Evolutionary conservation across 2,329 filamentous ascomycete species (phyloP), one percentile per base, ranked within the genome.

Genomic region (Polytolypa hystricis): DNA sequence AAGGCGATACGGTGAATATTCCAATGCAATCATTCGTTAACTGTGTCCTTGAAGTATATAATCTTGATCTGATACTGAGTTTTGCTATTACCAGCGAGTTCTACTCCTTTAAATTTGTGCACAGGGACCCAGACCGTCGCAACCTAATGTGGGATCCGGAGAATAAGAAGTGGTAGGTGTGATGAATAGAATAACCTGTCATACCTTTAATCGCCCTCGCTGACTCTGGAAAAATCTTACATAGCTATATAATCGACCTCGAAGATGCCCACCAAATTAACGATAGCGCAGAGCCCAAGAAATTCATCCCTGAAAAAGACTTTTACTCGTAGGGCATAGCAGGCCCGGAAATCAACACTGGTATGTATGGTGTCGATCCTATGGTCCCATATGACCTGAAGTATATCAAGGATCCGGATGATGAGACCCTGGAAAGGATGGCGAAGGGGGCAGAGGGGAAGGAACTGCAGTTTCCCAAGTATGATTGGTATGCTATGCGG

Each of bases 61-160:
- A n/a, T n/a, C n/a, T n/a, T 29, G 27, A 12, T 14, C n/a, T 7
- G 27, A 7, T 29, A 29, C 27, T 29, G 27, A 29, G 27, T 7
- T 29, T 29, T 6, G n/a, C n/a, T n/a, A n/a, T n/a, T n/a, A n/a
- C 6, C 25, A 45, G 42, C 20, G 42, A 45, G 23, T 45, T 45
- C 17, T 38, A 39, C 21, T n/a, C 37, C 20, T 20, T 40, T 3
- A 10, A 40, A 15, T 41, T 29, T 33, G 11, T 15, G 8, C 42
- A 45, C 25, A 6, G 28, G 4, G 40, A 45, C 20, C 34, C 34
- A 21, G 31, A 12, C 19, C 74, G 40, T 20, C 42, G 37, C 15
- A 42, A 45, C 27, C 11, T 45, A 17, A 33, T 45, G 2, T 45
- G 42, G 42, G 40, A 44, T 20, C 30, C 8, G 3, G 29, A 35